phyloP scores from a whole-genome alignment of 2,329 filamentous ascomycete genomes.

The Xylaria sp. region DNA sequence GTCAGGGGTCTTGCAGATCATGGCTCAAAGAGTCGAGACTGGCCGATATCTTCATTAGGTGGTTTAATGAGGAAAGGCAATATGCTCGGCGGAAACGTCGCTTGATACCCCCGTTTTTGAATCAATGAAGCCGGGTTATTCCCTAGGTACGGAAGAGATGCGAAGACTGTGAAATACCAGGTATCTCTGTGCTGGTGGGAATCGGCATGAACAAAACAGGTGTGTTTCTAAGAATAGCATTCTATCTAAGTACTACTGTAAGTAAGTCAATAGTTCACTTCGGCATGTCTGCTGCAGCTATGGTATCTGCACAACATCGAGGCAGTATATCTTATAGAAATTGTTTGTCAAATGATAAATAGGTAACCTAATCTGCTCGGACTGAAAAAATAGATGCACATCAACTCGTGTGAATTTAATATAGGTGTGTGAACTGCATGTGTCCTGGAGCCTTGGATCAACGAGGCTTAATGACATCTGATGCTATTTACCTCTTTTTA shows the following conservation, averaged over 20 bases:
- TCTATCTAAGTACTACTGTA: no score
- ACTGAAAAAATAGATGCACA: no score
- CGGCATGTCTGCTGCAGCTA: neutral
- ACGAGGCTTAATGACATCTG: no score
- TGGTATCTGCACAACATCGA: neutral
- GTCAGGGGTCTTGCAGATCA: conserved; percentile 20
- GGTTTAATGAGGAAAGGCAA: neutral
- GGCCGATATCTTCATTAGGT: neutral
- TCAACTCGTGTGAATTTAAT: no score
- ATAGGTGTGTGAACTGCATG: no score
- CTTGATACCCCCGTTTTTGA: neutral
- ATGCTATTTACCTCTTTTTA: no score
- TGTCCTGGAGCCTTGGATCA: no score
- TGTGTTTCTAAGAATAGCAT: neutral
- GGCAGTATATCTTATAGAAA: neutral
- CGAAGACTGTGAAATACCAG: neutral
- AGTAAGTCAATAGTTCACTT: no score
- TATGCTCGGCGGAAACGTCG: neutral
- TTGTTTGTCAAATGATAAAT: neutral
- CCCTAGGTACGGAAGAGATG: neutral
- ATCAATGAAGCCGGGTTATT: neutral
- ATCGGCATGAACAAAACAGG: no score
- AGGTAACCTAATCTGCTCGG: no score
- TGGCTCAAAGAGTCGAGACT: conserved; percentile 11
- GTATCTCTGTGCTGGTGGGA: no score